Evolutionary conservation across 768 basidiomycete genomes (phyloP).

Genomic region (Boletus insuetus): DNA sequence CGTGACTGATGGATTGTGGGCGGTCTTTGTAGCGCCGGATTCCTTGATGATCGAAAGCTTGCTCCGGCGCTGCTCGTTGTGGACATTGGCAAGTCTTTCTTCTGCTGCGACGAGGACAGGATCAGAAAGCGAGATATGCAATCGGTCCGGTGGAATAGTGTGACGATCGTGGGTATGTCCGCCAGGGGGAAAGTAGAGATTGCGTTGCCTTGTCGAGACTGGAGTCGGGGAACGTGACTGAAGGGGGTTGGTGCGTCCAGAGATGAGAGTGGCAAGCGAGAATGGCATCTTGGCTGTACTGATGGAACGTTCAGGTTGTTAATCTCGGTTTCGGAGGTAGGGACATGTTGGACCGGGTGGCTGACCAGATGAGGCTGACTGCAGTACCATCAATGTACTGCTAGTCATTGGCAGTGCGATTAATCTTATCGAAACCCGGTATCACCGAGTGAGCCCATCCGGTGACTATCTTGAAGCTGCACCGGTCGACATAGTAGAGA

Average conservation of each 20-base stretch:
- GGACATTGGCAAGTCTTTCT: slow-evolving; percentile 2
- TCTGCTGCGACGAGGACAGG: slow-evolving; percentile 23
- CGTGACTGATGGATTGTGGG: not conserved
- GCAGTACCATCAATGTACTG: too few relatives aligned
- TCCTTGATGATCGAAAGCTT: not conserved
- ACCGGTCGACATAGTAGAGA: too few relatives aligned
- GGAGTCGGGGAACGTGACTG: not conserved
- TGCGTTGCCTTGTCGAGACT: not conserved
- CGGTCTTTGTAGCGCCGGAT: not conserved
- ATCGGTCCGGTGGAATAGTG: slow-evolving; percentile 9
- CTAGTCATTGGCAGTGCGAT: too few relatives aligned
- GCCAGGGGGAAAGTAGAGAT: slow-evolving; percentile 14
- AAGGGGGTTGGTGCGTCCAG: not conserved
- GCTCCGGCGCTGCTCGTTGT: not conserved
- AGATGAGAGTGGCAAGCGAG: slow-evolving; percentile 1
- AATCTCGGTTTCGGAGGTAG: not conserved
- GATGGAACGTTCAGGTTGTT: slow-evolving; percentile 1
- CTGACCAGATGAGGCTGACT: slow-evolving; percentile 13
- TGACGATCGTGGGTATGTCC: slow-evolving; percentile 10
- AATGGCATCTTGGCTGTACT: slow-evolving; percentile 13
- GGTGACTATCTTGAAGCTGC: too few relatives aligned
- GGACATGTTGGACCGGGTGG: not conserved
- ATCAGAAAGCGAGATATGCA: slow-evolving; percentile 23
- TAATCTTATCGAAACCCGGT: too few relatives aligned
- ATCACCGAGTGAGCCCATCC: too few relatives aligned